Evolutionary conservation across 2,329 filamentous ascomycete species (phyloP).

Genomic region (Hymenoscyphus infarciens): DNA sequence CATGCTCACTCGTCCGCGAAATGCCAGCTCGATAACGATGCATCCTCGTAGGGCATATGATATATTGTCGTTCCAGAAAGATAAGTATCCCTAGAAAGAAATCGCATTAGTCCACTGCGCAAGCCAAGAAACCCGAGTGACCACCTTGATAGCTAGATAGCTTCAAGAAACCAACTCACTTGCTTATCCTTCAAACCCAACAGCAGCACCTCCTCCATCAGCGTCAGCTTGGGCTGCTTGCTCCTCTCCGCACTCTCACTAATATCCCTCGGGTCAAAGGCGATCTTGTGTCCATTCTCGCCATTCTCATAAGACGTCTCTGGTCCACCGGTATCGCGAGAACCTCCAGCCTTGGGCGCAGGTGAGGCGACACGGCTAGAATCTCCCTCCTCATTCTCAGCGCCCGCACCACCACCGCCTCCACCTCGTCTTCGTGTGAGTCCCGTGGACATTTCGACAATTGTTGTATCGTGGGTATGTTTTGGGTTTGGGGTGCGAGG

Average conservation of each 20-base stretch:
- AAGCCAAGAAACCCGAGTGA: slow-evolving; percentile 10
- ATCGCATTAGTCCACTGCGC: slow-evolving; percentile 17
- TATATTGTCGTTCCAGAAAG: slow-evolving; percentile 99
- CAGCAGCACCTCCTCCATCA: slow-evolving; percentile 97
- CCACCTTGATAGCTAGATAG: slow-evolving; percentile 7
- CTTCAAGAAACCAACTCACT: slow-evolving; percentile 49
- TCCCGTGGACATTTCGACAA: slow-evolving; percentile 45
- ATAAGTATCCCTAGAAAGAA: slow-evolving; percentile 76
- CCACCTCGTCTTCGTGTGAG: slow-evolving; percentile 65
- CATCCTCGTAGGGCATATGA: slow-evolving; percentile 96
- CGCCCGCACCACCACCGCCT: slow-evolving; percentile 60
- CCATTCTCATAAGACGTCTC: slow-evolving; percentile 86
- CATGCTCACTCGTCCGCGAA: slow-evolving; percentile 96
- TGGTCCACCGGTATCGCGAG: slow-evolving; percentile 53
- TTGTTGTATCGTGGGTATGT: slow-evolving; percentile 16
- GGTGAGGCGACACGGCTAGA: slow-evolving; percentile 65
- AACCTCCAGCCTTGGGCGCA: slow-evolving; percentile 57
- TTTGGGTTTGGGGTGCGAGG: slow-evolving; percentile 17
- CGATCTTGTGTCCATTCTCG: slow-evolving; percentile 98
- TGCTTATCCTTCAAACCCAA: slow-evolving; percentile 98
- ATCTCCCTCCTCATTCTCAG: slow-evolving; percentile 59
- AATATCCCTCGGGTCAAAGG: slow-evolving; percentile 94
- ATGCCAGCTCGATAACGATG: slow-evolving; percentile 96
- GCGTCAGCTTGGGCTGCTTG: slow-evolving; percentile 96
- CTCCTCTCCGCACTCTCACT: slow-evolving; percentile 93